Conservation (phyloP, 73 alveolate species). For the Strombidium stylifer region DNA sequence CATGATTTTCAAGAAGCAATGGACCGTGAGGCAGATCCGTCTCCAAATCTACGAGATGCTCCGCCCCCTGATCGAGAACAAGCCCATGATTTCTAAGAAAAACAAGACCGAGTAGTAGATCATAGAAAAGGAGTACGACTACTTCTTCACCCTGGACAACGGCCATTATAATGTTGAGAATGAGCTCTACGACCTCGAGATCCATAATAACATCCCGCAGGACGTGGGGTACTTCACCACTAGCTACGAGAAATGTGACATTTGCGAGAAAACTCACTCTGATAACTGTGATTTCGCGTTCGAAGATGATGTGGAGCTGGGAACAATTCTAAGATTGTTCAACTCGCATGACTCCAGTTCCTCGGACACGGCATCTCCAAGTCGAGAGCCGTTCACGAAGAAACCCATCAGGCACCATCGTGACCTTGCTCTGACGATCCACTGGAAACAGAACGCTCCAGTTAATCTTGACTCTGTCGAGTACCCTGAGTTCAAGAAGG, state of each 20-base stretch:
- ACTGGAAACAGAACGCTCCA: conserved; percentile 8
- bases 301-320: conserved; percentile 7
- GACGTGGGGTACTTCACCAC: neutral
- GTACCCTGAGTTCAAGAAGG: conserved; percentile 3
- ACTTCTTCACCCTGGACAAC: conserved; percentile 4
- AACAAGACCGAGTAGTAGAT: neutral
- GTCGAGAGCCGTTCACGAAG: too few relatives aligned
- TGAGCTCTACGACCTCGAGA: conserved; percentile 2
- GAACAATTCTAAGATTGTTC: neutral
- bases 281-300: conserved; percentile 27
- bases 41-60: neutral
- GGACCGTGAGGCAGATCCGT: conserved; percentile 13
- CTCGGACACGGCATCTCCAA: too few relatives aligned
- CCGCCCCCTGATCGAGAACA: conserved; percentile 4
- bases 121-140: conserved; percentile 11
- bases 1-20: conserved; percentile 11
- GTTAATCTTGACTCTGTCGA: conserved; percentile 18
- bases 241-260: conserved; percentile 13
- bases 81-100: too few relatives aligned
- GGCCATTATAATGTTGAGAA: neutral
- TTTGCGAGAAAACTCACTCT: conserved; percentile 22
- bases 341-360: too few relatives aligned
- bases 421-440: conserved; percentile 1
- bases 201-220: conserved; percentile 23
- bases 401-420: conserved; percentile 6